These are phyloP conservation scores for Neoscytalidium dimidiatum DNA, from an alignment of 2,329 filamentous ascomycete species.

Conservation along the genomic window DNA sequence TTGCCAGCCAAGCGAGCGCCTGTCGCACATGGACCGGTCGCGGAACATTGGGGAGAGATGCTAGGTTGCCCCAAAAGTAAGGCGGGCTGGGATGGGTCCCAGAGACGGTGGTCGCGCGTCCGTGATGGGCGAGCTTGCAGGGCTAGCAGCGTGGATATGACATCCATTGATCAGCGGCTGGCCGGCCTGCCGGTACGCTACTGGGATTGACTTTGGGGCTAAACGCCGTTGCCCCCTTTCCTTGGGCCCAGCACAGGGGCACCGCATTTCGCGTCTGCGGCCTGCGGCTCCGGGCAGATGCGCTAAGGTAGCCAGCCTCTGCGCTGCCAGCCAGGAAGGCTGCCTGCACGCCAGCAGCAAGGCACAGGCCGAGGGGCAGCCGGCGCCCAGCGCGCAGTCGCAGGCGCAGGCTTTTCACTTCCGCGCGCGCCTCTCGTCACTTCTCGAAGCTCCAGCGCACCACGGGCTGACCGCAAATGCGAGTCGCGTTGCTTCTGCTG, in stretches of 20 bases:
- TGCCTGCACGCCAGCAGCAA: constrained; percentile 17
- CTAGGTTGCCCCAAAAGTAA: constrained; percentile 19
- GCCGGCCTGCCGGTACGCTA: constrained; percentile 19
- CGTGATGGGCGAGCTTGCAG: constrained; percentile 16
- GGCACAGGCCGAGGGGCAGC: constrained; percentile 15
- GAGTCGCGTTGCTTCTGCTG: constrained; percentile 19
- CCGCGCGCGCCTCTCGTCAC: constrained; percentile 12
- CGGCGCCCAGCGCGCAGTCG: not conserved
- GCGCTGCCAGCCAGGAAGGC: constrained; percentile 6
- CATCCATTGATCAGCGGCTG: constrained; percentile 19
- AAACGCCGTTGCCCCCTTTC: constrained; percentile 20
- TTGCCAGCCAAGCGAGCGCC: constrained; percentile 16
- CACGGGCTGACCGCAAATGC: constrained; percentile 11
- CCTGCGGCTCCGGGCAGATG: constrained; percentile 19
- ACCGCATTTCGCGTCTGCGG: constrained; percentile 15
- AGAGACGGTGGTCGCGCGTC: constrained; percentile 15
- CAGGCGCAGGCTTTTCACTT: constrained; percentile 13
- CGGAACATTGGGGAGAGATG: constrained; percentile 18
- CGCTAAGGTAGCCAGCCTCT: too few relatives aligned
- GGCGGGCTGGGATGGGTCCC: constrained; percentile 18
- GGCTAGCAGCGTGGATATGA: constrained; percentile 15
- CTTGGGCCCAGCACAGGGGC: constrained; percentile 17
- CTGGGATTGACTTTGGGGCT: constrained; percentile 18
- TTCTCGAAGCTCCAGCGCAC: constrained; percentile 16
- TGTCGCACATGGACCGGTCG: constrained; percentile 14